Evolutionary conservation across 2,329 filamentous ascomycete species (phyloP), one percentile per base, ranked within the genome.

Genomic region (Xylaria polymorpha): DNA sequence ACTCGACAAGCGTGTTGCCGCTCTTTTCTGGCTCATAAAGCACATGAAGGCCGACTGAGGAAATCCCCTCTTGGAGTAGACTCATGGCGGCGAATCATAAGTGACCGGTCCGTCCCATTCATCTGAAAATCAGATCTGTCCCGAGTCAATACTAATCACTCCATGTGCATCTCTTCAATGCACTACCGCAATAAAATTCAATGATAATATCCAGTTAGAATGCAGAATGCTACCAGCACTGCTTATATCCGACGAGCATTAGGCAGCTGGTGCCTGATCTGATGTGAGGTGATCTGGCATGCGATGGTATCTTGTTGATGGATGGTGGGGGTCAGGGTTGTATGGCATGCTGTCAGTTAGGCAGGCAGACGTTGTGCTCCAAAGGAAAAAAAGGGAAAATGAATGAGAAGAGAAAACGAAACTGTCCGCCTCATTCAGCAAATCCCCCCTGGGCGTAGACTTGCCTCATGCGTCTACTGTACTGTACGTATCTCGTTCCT

Each of bases 11-110:
- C 14, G 61, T 46, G 29, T 32, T 46, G 0, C 57, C 64, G 29
- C 20, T 44, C 37, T 68, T 61, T 14, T 64, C 67, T 10, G 67
- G 70, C 61, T 70, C 57, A 22, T 71, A 68, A 22, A 70, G 56
- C 1, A 71, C 48, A 9, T 68, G 70, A 51, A 71, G 67, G 29
- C 70, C 70, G 14, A 63, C 56, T 3, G 67, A 64, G 15, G 67
- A 55, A 53, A 64, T 62, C 55, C 51, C 58, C 14, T 67, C 58
- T 39, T 57, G 64, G 18, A 20, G 37, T 39, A 37, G 60, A 56
- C 55, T 63, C 70, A 71, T 71, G 15, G 51, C 61, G 8, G 61
- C 55, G 56, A 60, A 64, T 59, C 65, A 63, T n/a, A 29, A 43
- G 37, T n/a, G 37, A 55, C 35, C 51, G 25, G 7, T 39, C 51